Percentiles rank a stretch among this genome's conserved stretches.
Conservation (phyloP, 768 basidiomycete genomes). For the Lepiota brunneoincarnata region DNA sequence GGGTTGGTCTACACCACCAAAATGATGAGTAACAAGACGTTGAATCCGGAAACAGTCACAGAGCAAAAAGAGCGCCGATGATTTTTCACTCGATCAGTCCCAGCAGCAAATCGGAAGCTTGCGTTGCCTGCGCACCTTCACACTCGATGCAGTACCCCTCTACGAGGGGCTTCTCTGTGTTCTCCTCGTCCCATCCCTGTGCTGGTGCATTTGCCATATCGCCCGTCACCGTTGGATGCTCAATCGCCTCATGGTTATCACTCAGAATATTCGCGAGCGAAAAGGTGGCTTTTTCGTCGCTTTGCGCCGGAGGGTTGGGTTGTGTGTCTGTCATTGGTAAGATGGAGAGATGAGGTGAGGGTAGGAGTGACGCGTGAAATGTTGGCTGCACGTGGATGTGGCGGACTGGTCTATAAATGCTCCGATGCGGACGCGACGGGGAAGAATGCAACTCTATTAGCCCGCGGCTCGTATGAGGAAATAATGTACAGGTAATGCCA, state of each 20-base stretch:
- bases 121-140: conserved; percentile 58
- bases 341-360: background rate
- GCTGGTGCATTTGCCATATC: conserved; percentile 31
- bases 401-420: conserved; percentile 17
- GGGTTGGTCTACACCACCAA: conserved; percentile 64
- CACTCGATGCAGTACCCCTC: conserved; percentile 83
- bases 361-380: background rate
- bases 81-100: background rate
- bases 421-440: background rate
- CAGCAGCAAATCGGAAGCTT: background rate
- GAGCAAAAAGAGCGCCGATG: background rate
- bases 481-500: conserved; percentile 1
- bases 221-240: conserved; percentile 38
- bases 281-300: conserved; percentile 31
- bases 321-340: conserved; percentile 18
- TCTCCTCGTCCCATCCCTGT: conserved; percentile 71
- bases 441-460: background rate
- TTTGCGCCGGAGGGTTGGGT: conserved; percentile 15
- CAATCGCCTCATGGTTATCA: conserved; percentile 58
- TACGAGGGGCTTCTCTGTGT: conserved; percentile 37
- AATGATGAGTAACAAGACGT: conserved; percentile 9
- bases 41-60: background rate
- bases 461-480: background rate
- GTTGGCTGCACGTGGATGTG: conserved; percentile 5
- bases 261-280: conserved; percentile 72